Conservation (phyloP, 1,284 basidiomycete species). For the Ganoderma resinaceum region DNA sequence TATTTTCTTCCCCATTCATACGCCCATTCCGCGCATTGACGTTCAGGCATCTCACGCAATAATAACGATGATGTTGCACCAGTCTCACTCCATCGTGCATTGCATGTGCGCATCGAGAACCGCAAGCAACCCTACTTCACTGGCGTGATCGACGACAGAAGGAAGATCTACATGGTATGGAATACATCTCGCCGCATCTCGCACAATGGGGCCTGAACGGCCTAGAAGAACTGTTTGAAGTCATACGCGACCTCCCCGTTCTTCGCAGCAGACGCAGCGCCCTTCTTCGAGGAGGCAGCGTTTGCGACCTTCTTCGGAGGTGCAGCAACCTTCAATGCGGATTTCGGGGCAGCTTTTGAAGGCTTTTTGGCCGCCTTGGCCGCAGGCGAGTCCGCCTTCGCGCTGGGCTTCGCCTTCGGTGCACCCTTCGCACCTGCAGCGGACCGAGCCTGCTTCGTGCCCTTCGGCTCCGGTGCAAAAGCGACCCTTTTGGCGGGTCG, state of each 20-base stretch:
- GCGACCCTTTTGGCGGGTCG: conserved; percentile 60
- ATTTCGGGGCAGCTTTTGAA: conserved; percentile 15
- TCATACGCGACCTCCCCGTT: conserved; percentile 55
- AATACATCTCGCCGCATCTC: background rate
- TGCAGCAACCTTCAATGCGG: conserved; percentile 19
- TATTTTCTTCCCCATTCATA: background rate
- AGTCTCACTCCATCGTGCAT: background rate
- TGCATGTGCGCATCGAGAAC: background rate
- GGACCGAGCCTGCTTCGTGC: conserved; percentile 41
- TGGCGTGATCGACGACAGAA: background rate
- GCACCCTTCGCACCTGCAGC: conserved; percentile 35
- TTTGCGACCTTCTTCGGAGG: conserved; percentile 39
- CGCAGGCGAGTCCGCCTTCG: conserved; percentile 7
- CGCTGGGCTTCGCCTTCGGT: conserved; percentile 29
- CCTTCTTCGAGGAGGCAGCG: conserved; percentile 35
- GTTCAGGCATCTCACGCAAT: background rate
- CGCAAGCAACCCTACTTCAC: background rate
- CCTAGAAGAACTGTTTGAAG: conserved; percentile 60
- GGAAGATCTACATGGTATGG: conserved; percentile 1
- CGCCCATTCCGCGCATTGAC: background rate
- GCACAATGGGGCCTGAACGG: background rate
- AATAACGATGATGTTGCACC: conserved; percentile 1
- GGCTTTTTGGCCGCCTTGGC: conserved; percentile 25
- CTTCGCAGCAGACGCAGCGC: conserved; percentile 29
- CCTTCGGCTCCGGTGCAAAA: conserved; percentile 43